Evolutionary conservation across 257 asterid species (phyloP).

Genomic region (Cinchona pubescens): DNA sequence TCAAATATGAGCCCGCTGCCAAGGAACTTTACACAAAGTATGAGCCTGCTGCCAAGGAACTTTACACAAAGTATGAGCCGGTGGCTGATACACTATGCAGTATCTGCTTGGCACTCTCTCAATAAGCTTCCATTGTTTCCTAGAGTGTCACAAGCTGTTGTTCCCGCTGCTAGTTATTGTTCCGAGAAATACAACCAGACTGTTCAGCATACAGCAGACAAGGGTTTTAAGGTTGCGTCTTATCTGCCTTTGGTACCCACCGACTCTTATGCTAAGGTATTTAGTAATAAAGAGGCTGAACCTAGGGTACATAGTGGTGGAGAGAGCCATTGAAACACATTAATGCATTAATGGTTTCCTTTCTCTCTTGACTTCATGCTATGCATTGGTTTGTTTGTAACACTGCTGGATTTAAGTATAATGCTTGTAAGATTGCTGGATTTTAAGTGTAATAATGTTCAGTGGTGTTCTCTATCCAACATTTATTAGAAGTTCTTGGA

Average conservation of each 20-base stretch:
- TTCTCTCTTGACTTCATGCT: too few relatives aligned
- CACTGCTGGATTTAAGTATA: too few relatives aligned
- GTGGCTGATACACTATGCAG: too few relatives aligned
- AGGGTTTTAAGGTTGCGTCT: constrained; percentile 66
- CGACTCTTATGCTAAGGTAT: constrained; percentile 58
- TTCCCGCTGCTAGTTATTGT: constrained; percentile 67
- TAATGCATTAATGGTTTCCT: too few relatives aligned
- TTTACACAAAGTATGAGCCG: too few relatives aligned
- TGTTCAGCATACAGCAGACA: constrained; percentile 56
- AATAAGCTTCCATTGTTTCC: constrained; percentile 73
- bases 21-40: constrained; percentile 70
- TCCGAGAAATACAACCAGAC: constrained; percentile 68
- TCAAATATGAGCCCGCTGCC: constrained; percentile 76
- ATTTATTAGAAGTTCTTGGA: too few relatives aligned
- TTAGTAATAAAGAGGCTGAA: constrained; percentile 21
- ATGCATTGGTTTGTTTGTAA: too few relatives aligned
- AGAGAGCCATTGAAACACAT: constrained; percentile 21
- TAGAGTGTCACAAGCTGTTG: constrained; percentile 61
- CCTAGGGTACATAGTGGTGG: constrained; percentile 22
- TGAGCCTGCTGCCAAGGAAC: constrained; percentile 84
- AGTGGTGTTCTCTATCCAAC: too few relatives aligned
- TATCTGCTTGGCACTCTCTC: constrained; percentile 58
- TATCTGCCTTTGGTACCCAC: constrained; percentile 84
- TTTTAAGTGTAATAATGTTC: too few relatives aligned
- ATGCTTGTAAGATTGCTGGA: too few relatives aligned